phyloP scores from a whole-genome alignment of 768 basidiomycete species.

The Hericium coralloides region DNA sequence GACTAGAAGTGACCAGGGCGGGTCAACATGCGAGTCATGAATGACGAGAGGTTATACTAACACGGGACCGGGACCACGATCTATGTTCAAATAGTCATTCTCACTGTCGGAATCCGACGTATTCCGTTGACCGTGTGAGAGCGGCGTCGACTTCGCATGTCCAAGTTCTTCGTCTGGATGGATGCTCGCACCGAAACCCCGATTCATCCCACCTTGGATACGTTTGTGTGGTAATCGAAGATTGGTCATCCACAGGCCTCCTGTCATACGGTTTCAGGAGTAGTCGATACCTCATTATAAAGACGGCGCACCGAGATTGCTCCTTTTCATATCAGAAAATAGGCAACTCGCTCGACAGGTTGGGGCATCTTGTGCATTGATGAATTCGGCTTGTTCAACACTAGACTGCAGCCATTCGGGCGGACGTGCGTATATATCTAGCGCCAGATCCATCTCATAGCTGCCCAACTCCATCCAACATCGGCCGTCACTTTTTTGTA shows the following conservation, averaged over 20 bases:
- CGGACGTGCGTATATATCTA: constrained; percentile 68
- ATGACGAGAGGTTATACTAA: constrained; percentile 25
- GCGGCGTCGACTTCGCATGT: constrained; percentile 3
- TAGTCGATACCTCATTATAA: too few relatives aligned
- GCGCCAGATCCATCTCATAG: constrained; percentile 39
- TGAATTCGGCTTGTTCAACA: constrained; percentile 51
- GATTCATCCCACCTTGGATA: too few relatives aligned
- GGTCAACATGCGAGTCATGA: neutral
- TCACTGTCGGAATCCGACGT: constrained; percentile 62
- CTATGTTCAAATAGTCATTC: constrained; percentile 51
- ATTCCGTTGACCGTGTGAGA: constrained; percentile 2
- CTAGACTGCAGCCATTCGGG: constrained; percentile 43
- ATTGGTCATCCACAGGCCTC: too few relatives aligned
- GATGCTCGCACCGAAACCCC: too few relatives aligned
- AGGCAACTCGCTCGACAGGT: constrained; percentile 57
- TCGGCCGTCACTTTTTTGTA: constrained; percentile 32
- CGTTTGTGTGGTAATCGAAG: too few relatives aligned
- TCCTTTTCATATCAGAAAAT: constrained; percentile 20
- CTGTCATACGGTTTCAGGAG: too few relatives aligned
- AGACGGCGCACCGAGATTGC: too few relatives aligned
- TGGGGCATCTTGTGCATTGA: constrained; percentile 58
- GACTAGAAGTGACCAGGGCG: constrained; percentile 24
- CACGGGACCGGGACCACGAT: constrained; percentile 67
- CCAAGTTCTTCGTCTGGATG: neutral
- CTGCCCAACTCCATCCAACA: constrained; percentile 64